Base-by-base conservation (phyloP, 805 yeast species). In the Hemisphaericaspora nanyangensis region DNA sequence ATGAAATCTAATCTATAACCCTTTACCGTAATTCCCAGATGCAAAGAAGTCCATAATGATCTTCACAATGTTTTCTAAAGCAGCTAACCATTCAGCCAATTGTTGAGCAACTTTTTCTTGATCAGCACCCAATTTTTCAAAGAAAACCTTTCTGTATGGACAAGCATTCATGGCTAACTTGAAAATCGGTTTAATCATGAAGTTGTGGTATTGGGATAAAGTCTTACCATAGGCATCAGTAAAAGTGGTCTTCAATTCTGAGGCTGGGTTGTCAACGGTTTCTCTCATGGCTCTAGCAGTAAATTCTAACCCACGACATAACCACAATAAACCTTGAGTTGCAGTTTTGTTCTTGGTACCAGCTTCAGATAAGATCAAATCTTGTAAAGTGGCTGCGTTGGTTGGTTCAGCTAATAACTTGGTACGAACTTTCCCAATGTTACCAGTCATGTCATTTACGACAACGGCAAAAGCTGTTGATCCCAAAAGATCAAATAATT, bases 131-230 rank as follows among this genome's bases (percentile, higher is more conserved):
- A 88, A 75, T 68, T 87, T 88, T 43, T 62, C 81, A 55, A 86
- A 88, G 58, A 88, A 85, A 56, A 80, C 95, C 59, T 77, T 79
- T 69, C 95, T 79, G 65, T 86, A 89, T 10, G 96, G 96, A 63
- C 95, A 86, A 2, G 95, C 95, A 63, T 85, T 85, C 96, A 88
- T 89, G 35, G 96, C 96, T 59, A 89, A 73, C 66, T 86, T 86
- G 77, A 88, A 88, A 38, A 89, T 79, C 19, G 95, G 95, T 56
- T 82, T 84, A 46, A 88, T 73, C 54, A 88, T 69, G 75, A 88
- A 77, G 38, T 82, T 80, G 67, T 88, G 96, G 65, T 79, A 82
- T 62, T 88, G 80, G 43, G 83, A 74, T 58, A 88, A 74, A 5
- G 96, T 88, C 65, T 82, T 84, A 46, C 72, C 56, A 68, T 88